Evolutionary conservation across 2,329 filamentous ascomycete species (phyloP).

Genomic region (Colletotrichum sp.): DNA sequence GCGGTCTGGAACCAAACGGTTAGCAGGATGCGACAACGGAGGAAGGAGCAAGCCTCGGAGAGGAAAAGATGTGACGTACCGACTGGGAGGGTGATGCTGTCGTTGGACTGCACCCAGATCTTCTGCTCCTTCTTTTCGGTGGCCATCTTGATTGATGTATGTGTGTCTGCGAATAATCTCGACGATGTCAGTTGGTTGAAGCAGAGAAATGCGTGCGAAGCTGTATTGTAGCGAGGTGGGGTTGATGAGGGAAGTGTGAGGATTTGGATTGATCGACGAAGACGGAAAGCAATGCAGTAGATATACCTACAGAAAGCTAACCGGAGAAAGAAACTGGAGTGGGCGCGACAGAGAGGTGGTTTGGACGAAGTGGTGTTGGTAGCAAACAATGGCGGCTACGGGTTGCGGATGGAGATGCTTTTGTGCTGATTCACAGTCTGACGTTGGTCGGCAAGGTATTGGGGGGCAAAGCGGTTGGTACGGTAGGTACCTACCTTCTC

Average conservation of each 20-base stretch:
- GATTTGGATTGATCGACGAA: neutral
- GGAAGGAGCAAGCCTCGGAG: neutral
- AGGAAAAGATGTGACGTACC: constrained; percentile 26
- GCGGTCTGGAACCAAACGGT: constrained; percentile 63
- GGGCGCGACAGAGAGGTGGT: neutral
- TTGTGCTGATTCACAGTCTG: neutral
- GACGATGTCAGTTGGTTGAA: neutral
- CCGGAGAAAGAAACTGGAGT: neutral
- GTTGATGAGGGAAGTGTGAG: neutral
- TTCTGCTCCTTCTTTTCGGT: constrained; percentile 39
- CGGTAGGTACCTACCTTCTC: neutral
- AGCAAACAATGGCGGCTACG: neutral
- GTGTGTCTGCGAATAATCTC: neutral
- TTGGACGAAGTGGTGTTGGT: neutral
- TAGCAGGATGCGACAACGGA: neutral
- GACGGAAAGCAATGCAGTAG: neutral
- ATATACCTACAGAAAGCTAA: neutral
- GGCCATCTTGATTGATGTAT: constrained; percentile 35
- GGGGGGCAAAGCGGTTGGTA: neutral
- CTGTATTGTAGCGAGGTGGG: neutral
- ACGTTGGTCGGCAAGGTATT: neutral
- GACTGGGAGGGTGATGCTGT: constrained; percentile 50
- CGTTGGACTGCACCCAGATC: constrained; percentile 58
- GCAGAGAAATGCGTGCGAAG: neutral
- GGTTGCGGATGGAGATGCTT: neutral